phyloP scores from a whole-genome alignment of 1,284 basidiomycete species.

The Fomitopsis palustris region DNA sequence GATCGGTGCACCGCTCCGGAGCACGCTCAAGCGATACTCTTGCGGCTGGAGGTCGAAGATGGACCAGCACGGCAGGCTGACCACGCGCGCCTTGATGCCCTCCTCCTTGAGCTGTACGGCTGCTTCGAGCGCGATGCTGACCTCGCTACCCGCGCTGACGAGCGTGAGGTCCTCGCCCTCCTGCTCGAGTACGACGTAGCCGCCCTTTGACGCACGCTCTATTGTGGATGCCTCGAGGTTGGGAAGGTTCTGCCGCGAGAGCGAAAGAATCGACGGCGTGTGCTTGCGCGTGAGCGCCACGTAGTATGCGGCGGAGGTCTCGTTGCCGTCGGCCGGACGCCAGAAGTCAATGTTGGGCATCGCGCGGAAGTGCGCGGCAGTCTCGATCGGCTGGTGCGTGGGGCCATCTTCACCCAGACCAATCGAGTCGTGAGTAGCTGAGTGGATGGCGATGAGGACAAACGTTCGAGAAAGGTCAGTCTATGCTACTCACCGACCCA shows the following conservation, averaged over 20 bases:
- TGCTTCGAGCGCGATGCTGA: conserved; percentile 83
- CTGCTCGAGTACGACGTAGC: conserved; percentile 86
- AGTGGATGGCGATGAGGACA: conserved; percentile 14
- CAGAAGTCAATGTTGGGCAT: conserved; percentile 90
- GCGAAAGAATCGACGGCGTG: conserved; percentile 86
- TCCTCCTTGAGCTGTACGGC: conserved; percentile 71
- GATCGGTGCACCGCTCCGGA: conserved; percentile 88
- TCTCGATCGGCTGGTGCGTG: conserved; percentile 94
- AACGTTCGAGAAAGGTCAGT: not conserved
- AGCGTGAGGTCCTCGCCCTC: conserved; percentile 80
- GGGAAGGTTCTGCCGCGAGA: conserved; percentile 90
- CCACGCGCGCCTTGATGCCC: conserved; percentile 81
- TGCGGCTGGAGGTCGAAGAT: conserved; percentile 84
- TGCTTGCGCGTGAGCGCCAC: conserved; percentile 69
- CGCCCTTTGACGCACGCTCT: conserved; percentile 82
- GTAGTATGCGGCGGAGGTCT: conserved; percentile 88
- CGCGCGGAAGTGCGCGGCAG: conserved; percentile 83
- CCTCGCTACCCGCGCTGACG: conserved; percentile 88
- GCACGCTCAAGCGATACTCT: conserved; percentile 80
- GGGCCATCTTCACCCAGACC: conserved; percentile 95
- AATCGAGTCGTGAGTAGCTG: conserved; percentile 87
- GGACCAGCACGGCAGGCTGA: conserved; percentile 87
- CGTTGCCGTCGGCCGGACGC: conserved; percentile 93
- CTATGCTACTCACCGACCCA: conserved; percentile 74
- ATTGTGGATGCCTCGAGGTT: conserved; percentile 88